phyloP scores from a whole-genome alignment of 2,329 filamentous ascomycete genomes.

The Aspergillus sp. region DNA sequence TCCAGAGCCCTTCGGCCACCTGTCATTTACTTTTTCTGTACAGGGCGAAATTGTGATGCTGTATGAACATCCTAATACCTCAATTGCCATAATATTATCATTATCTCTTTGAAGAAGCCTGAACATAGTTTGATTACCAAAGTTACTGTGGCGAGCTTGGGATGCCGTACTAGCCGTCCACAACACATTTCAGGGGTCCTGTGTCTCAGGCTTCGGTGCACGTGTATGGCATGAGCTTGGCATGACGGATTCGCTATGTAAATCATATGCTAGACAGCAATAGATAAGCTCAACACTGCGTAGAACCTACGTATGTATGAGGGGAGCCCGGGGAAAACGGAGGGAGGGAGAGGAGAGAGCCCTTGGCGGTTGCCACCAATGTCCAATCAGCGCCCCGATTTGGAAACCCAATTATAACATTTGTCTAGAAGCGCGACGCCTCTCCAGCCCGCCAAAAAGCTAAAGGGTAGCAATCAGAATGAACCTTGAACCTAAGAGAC shows the following conservation, averaged over 20 bases:
- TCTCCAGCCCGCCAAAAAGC: not conserved
- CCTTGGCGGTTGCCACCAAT: not conserved
- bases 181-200: not conserved
- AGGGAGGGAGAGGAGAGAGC: not conserved
- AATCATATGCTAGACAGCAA: not conserved
- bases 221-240: no score
- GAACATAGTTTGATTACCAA: not conserved
- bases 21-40: not conserved
- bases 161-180: not conserved
- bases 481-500: not conserved
- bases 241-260: no score
- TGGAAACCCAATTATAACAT: no score
- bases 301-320: not conserved
- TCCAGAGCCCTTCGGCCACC: not conserved
- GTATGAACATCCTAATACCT: slow-evolving; percentile 6
- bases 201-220: not conserved
- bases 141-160: not conserved
- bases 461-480: not conserved
- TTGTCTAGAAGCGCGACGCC: not conserved
- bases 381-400: not conserved
- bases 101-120: not conserved
- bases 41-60: not conserved
- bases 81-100: slow-evolving; percentile 3
- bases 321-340: not conserved
- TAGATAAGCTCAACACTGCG: not conserved